Percentiles rank a stretch among this genome's conserved stretches.
Conservation (phyloP, 352 stramenopile species). For the Globisporangium alternatum region DNA sequence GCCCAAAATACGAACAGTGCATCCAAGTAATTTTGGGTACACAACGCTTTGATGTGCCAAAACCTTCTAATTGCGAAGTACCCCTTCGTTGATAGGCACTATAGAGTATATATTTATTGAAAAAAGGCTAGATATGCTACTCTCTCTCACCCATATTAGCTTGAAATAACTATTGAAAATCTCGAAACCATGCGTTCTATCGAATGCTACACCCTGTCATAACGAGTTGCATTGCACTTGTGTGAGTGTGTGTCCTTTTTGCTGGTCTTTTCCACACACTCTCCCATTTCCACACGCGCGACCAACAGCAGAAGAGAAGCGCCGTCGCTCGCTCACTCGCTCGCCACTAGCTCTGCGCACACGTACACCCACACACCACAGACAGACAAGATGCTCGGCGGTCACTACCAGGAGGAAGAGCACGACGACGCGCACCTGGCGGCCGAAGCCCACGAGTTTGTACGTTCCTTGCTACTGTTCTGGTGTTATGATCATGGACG, state of each 20-base stretch:
- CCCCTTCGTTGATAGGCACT: too few species aligned
- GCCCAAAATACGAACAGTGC: too few species aligned
- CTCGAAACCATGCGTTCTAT: too few species aligned
- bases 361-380: background rate
- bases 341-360: background rate
- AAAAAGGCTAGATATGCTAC: too few species aligned
- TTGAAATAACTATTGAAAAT: too few species aligned
- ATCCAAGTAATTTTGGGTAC: too few species aligned
- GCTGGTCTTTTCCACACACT: background rate
- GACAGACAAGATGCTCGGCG: constrained; percentile 14
- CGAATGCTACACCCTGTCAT: too few species aligned
- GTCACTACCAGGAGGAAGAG: constrained; percentile 20
- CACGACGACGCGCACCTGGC: constrained; percentile 14
- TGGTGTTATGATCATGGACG: constrained; percentile 92
- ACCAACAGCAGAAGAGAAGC: background rate
- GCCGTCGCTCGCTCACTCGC: background rate
- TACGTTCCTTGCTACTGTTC: background rate
- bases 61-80: too few species aligned
- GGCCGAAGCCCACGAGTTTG: constrained; percentile 21
- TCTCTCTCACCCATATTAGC: too few species aligned
- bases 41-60: too few species aligned
- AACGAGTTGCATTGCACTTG: constrained; percentile 1
- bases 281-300: constrained; percentile 2
- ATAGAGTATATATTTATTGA: too few species aligned
- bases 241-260: constrained; percentile 5